Conservation (phyloP, 768 basidiomycete genomes). For the Suillus placidus region DNA sequence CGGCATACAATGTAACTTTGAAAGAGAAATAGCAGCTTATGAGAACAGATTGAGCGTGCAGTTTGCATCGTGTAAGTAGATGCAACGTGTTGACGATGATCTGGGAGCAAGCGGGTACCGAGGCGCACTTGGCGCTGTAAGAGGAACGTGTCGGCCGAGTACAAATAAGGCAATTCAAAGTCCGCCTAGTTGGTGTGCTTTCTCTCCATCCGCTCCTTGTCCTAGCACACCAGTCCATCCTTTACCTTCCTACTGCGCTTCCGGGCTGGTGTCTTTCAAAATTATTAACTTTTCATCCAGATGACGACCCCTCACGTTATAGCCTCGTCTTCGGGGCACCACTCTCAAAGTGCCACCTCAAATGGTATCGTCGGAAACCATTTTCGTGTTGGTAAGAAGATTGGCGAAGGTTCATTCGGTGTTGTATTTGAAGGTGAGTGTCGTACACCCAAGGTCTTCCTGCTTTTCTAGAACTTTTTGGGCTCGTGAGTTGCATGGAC, state of each 20-base stretch:
- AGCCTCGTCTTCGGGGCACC: slow-evolving; percentile 73
- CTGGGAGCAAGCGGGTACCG: background rate
- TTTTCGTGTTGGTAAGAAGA: slow-evolving; percentile 95
- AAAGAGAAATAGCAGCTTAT: background rate
- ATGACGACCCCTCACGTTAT: slow-evolving; percentile 89
- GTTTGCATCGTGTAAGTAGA: background rate
- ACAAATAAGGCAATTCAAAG: slow-evolving; percentile 32
- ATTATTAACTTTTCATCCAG: slow-evolving; percentile 10
- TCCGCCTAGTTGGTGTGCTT: slow-evolving; percentile 29
- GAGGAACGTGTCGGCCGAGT: slow-evolving; percentile 33
- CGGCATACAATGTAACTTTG: background rate
- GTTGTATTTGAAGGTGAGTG: slow-evolving; percentile 91
- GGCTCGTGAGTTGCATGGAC: slow-evolving; percentile 5
- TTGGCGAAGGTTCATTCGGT: slow-evolving; percentile 98
- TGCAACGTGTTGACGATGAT: slow-evolving; percentile 2
- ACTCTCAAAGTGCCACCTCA: slow-evolving; percentile 59
- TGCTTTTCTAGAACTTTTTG: slow-evolving; percentile 8
- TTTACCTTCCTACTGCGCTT: slow-evolving; percentile 25
- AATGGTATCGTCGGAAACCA: slow-evolving; percentile 80
- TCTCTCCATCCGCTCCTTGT: slow-evolving; percentile 29
- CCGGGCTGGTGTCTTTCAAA: slow-evolving; percentile 33
- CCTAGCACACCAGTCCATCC: slow-evolving; percentile 23
- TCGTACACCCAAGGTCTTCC: slow-evolving; percentile 1
- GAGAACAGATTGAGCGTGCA: background rate
- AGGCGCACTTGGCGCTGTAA: slow-evolving; percentile 8